Base-by-base conservation (phyloP, 1,139 yeast genomes). In the Saccharomyces pastorianus region DNA sequence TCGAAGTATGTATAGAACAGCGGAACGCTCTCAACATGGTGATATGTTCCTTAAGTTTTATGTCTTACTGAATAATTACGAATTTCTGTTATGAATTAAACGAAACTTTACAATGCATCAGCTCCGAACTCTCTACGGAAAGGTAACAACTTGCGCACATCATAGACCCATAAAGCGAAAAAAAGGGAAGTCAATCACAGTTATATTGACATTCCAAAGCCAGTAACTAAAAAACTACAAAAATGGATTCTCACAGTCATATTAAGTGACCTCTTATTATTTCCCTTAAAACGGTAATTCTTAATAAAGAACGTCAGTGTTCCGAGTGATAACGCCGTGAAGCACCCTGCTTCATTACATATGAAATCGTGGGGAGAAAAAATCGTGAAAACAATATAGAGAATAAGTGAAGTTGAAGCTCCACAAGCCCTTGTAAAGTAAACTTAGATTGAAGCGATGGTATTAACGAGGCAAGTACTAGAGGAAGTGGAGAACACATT, bases 401-500 rank as follows among this genome's bases (percentile, higher is more conserved):
- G 7, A 38, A 20, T 38, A 38, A 9, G 26, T 11, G 6, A 20
- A 38, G 44, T 38, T 20, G 11, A 4, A 17, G 44, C 20, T 38
- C 44, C 6, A 26, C 20, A 26, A 3, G 17, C 17, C 9, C 6
- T 20, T 20, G 11, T 5, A 8, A 13, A 17, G 26, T 13, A 38
- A 5, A 38, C 6, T 11, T 6, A 38, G 14, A 8, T 11, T 38
- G 8, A 8, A 11, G 50, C 25, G 17, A 62, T 62, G 64, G 52
- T 58, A 48, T 53, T 64, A 26, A 50, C 63, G 1, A 51, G 54
- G 32, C 54, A 58, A 46, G 60, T 64, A 55, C 47, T 66, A 44
- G 64, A 65, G 51, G 59, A 57, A 34, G 61, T 66, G 23, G 70
- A 66, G 53, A 53, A 50, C 31, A 64, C 71, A 29, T 67, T 83